Conservation (phyloP, 176 grass and related monocot species). For the Musa troglodytarum region DNA sequence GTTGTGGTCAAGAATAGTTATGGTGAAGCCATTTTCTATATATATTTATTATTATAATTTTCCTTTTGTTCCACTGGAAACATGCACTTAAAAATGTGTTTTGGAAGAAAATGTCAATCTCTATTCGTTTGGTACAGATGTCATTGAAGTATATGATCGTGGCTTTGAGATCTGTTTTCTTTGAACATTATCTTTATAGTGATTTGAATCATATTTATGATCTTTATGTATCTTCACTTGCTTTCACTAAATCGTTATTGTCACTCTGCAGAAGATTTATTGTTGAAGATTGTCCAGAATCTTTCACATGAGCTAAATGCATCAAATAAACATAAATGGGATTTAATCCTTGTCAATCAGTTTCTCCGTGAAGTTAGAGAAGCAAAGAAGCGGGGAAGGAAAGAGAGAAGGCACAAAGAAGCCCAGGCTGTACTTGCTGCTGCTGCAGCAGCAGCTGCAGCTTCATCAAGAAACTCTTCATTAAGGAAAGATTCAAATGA, state of each 20-base stretch:
- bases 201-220: neutral
- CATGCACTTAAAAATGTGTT: neutral
- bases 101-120: neutral
- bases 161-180: neutral
- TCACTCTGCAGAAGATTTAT: conserved; percentile 49
- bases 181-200: neutral
- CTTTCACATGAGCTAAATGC: conserved; percentile 60
- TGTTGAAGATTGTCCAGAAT: conserved; percentile 60
- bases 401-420: conserved; percentile 96
- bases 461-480: conserved; percentile 63
- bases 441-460: conserved; percentile 64
- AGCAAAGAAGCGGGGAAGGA: conserved; percentile 89
- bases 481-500: conserved; percentile 80
- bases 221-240: neutral
- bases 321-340: conserved; percentile 80
- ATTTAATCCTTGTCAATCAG: conserved; percentile 82
- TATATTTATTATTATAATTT: neutral
- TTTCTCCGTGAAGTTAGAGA: conserved; percentile 90
- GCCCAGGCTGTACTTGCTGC: conserved; percentile 87
- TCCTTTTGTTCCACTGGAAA: neutral
- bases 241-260: neutral
- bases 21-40: conserved; percentile 38
- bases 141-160: neutral
- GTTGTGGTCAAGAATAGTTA: conserved; percentile 53
- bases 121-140: neutral